A percentile compares a stretch with the other conserved stretches of the same genome.
Conservation (phyloP, 2,329 filamentous ascomycete genomes). For the Fusarium chaquense region DNA sequence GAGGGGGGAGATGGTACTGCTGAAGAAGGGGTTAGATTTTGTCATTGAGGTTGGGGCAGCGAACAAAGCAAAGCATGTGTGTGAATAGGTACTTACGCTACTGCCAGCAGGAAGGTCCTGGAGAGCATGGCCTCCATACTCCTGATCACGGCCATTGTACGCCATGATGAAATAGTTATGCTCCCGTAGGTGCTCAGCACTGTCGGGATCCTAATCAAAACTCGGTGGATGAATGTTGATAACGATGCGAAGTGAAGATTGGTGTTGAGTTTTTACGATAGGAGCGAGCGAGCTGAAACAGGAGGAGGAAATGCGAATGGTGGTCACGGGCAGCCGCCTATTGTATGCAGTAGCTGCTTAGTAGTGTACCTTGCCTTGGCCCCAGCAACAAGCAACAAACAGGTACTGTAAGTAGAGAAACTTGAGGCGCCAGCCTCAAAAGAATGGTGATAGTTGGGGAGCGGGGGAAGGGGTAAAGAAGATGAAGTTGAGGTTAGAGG, state of each 20-base stretch:
- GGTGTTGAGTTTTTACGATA: constrained; percentile 39
- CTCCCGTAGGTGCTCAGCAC: constrained; percentile 40
- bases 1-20: constrained; percentile 70
- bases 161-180: constrained; percentile 58
- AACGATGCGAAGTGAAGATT: constrained; percentile 26
- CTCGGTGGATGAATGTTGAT: constrained; percentile 32
- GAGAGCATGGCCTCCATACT: constrained; percentile 71
- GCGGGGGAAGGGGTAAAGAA: constrained; percentile 37
- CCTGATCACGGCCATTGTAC: constrained; percentile 72
- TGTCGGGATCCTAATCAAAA: constrained; percentile 32
- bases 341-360: constrained; percentile 19
- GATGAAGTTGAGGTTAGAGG: constrained; percentile 41
- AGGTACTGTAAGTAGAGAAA: constrained; percentile 30
- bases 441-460: constrained; percentile 48
- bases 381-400: constrained; percentile 46
- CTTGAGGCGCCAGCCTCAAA: constrained; percentile 51
- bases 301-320: constrained; percentile 44
- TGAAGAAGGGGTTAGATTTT: constrained; percentile 25
- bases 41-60: background rate
- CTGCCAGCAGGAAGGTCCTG: constrained; percentile 73
- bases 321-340: constrained; percentile 46
- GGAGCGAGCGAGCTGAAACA: constrained; percentile 49
- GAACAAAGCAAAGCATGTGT: constrained; percentile 7
- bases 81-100: constrained; percentile 63
- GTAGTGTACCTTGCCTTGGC: constrained; percentile 26